These are phyloP conservation scores for Fusarium drepaniforme DNA, from an alignment of 2,329 filamentous ascomycete species.

Conservation along the genomic window DNA sequence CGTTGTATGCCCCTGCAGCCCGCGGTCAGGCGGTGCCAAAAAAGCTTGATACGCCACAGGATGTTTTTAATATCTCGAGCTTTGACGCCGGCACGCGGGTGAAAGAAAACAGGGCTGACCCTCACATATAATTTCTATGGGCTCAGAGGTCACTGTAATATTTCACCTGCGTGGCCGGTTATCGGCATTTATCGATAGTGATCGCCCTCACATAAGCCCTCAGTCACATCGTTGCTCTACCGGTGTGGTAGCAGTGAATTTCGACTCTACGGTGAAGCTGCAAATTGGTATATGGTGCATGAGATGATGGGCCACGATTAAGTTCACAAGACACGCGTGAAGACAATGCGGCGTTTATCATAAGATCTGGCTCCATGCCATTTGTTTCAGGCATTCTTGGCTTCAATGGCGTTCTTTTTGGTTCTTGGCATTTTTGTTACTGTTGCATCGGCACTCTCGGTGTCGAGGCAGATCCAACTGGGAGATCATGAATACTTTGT, in stretches of 20 bases:
- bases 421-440: background rate
- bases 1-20: background rate
- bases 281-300: background rate
- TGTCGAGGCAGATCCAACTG: slow-evolving; percentile 26
- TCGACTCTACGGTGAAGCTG: background rate
- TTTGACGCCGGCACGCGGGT: background rate
- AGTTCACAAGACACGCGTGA: background rate
- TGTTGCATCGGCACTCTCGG: slow-evolving; percentile 1
- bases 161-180: no score
- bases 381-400: background rate
- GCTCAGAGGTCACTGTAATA: no score
- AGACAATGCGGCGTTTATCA: background rate
- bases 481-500: slow-evolving; percentile 23
- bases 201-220: background rate
- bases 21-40: background rate
- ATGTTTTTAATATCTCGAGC: background rate
- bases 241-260: background rate
- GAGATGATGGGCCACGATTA: background rate
- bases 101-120: no score
- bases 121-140: no score
- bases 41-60: background rate
- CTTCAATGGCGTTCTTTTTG: slow-evolving; percentile 10
- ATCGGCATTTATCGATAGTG: background rate
- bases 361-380: background rate
- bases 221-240: background rate